phyloP scores from a whole-genome alignment of 2,329 filamentous ascomycete genomes.

The Colletotrichum chlorophyti region DNA sequence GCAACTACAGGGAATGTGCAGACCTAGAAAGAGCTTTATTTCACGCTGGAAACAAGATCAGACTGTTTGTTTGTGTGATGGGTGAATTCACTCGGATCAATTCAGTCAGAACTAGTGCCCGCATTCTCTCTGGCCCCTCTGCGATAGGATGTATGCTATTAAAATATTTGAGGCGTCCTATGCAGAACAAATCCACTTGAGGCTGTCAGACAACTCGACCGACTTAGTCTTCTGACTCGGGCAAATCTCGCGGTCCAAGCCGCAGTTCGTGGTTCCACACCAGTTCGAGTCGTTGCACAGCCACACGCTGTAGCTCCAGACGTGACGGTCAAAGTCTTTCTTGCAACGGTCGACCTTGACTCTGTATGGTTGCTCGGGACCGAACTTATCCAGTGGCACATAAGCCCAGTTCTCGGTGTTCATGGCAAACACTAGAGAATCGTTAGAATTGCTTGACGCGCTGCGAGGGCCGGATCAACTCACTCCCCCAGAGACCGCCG shows the following conservation, averaged over 20 bases:
- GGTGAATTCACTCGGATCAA: too few relatives aligned
- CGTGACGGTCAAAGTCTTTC: constrained; percentile 1
- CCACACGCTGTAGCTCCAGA: constrained; percentile 7
- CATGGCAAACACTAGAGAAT: not conserved
- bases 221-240: not conserved
- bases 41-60: too few relatives aligned
- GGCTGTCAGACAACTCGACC: not conserved
- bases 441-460: constrained; percentile 1
- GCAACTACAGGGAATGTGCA: too few relatives aligned
- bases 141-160: too few relatives aligned
- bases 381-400: not conserved
- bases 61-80: too few relatives aligned
- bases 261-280: not conserved
- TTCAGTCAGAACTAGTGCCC: too few relatives aligned
- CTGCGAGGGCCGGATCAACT: not conserved
- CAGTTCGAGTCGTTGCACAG: constrained; percentile 1
- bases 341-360: constrained; percentile 9
- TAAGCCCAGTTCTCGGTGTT: constrained; percentile 3
- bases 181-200: not conserved
- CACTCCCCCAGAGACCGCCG: not conserved
- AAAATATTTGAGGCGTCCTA: not conserved
- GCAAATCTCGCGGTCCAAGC: not conserved
- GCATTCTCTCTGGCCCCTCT: too few relatives aligned
- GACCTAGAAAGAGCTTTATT: too few relatives aligned
- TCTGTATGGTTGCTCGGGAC: not conserved